A percentile compares a stretch with the other conserved stretches of the same genome.
Evolutionary conservation across 2,329 filamentous ascomycete species (phyloP).

Genomic region (Acrodontium crateriforme): DNA sequence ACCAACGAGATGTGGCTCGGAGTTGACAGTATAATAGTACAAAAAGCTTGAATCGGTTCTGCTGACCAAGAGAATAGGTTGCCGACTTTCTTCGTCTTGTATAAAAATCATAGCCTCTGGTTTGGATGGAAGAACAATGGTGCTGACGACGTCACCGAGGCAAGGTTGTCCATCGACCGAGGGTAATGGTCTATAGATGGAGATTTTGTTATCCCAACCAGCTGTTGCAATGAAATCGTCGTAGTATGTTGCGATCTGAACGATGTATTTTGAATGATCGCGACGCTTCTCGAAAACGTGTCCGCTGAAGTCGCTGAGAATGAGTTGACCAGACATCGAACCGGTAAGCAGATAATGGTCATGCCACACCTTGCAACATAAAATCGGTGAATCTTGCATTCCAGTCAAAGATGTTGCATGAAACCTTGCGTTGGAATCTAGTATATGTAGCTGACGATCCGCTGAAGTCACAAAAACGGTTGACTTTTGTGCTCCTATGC

Average conservation of each 20-base stretch:
- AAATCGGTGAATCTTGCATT: constrained; percentile 39
- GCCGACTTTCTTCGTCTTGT: constrained; percentile 32
- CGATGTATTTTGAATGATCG: constrained; percentile 46
- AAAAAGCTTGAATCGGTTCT: constrained; percentile 45
- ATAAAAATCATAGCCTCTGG: constrained; percentile 45
- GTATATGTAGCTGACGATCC: constrained; percentile 35
- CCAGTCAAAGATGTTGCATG: constrained; percentile 24
- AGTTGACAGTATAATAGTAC: constrained; percentile 37
- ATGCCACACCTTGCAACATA: constrained; percentile 35
- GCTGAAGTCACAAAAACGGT: constrained; percentile 32
- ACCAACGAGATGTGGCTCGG: constrained; percentile 32
- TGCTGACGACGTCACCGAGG: constrained; percentile 28
- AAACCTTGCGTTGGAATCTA: constrained; percentile 24
- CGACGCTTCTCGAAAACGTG: constrained; percentile 34
- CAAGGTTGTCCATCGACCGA: constrained; percentile 4
- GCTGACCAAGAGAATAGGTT: constrained; percentile 39
- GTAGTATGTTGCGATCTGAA: constrained; percentile 34
- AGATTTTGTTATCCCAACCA: constrained; percentile 46
- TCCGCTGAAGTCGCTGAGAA: constrained; percentile 31
- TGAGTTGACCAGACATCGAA: constrained; percentile 46
- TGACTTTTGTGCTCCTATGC: constrained; percentile 16
- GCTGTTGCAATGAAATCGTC: constrained; percentile 39
- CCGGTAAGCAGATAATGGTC: constrained; percentile 36
- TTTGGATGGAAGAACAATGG: constrained; percentile 35
- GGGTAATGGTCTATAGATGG: constrained; percentile 32